Evolutionary conservation across 176 grass and related monocot genomes (phyloP), one percentile per base, ranked within the genome.

Genomic region (Cymbopogon citratus): DNA sequence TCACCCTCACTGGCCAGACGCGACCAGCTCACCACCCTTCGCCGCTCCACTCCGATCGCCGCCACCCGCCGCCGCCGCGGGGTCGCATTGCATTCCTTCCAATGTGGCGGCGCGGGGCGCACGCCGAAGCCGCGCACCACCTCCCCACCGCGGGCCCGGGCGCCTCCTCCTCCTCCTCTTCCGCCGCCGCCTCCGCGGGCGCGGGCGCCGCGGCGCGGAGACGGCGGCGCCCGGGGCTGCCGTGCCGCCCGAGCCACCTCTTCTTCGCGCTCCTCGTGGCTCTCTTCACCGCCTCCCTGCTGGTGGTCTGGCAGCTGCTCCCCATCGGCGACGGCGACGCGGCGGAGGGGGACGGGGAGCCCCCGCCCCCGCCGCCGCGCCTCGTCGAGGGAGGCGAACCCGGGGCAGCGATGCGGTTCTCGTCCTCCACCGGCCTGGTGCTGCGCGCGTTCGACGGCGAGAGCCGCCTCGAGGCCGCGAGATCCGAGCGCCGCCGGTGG

Each of bases 51-150:
- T 52, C 52, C 48, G 76, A 70, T 70, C 82, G 77, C 71, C 78
- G 51, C 19, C 6, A 76, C 69, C 23, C 82, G 77, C 71, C 63
- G 51, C 25, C 4, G 81, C 76, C 29, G 61, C 40, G 76, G 74
- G 38, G 16, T 12, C 13, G 21, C 41, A 19, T 39, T 57, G 31
- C 31, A 33, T 5, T 6, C 74, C 88, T 5, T 6, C 74, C 88
- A 82, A 90, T 90, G 83, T 90, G 88, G 88, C 88, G 88, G 88
- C 88, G 88, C 66, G 88, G 88, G 74, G 66, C 88, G 46, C 84
- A 86, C 83, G 71, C 74, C 68, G 88, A 86, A 79, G 79, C 79
- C 79, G 79, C 79, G 23, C 74, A 82, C 60, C 79, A 90, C 62
- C 83, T 86, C 60, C 88, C 83, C 48, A 62, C 60, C 28, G 67